phyloP scores from a whole-genome alignment of 768 basidiomycete genomes.

The Ephemerocybe angulata region DNA sequence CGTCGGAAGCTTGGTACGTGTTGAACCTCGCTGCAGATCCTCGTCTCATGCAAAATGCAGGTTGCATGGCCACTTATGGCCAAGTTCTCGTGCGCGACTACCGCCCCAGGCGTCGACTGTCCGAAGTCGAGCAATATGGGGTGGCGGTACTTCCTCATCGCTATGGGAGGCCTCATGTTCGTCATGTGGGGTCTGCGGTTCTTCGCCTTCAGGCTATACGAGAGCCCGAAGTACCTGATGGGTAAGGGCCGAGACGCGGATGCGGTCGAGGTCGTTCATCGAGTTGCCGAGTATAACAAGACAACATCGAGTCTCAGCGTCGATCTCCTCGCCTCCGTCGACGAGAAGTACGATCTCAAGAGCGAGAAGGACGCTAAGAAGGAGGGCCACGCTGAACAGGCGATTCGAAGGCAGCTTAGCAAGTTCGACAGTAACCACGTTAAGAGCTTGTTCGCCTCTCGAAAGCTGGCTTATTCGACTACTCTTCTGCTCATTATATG shows the following conservation, averaged over 20 bases:
- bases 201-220: slow-evolving; percentile 62
- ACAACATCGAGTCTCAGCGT: slow-evolving; percentile 44
- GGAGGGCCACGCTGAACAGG: neutral
- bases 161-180: slow-evolving; percentile 69
- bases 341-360: neutral
- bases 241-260: slow-evolving; percentile 59
- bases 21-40: neutral
- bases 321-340: slow-evolving; percentile 39
- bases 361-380: neutral
- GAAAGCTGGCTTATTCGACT: slow-evolving; percentile 63
- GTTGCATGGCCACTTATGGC: slow-evolving; percentile 67
- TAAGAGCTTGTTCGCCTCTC: slow-evolving; percentile 58
- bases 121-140: slow-evolving; percentile 56
- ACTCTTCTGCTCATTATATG: slow-evolving; percentile 54
- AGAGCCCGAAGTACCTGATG: slow-evolving; percentile 72
- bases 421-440: slow-evolving; percentile 41
- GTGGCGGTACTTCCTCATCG: slow-evolving; percentile 74
- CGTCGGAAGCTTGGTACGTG: neutral
- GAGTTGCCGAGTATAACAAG: slow-evolving; percentile 59
- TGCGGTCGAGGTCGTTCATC: slow-evolving; percentile 62
- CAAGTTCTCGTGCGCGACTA: slow-evolving; percentile 57
- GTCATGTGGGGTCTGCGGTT: slow-evolving; percentile 59
- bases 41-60: neutral
- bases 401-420: slow-evolving; percentile 31
- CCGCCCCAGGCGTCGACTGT: slow-evolving; percentile 27